A percentile compares a stretch with the other conserved stretches of the same genome.
These are phyloP conservation scores for Russula lepida DNA, from an alignment of 768 basidiomycete species.

Conservation along the genomic window DNA sequence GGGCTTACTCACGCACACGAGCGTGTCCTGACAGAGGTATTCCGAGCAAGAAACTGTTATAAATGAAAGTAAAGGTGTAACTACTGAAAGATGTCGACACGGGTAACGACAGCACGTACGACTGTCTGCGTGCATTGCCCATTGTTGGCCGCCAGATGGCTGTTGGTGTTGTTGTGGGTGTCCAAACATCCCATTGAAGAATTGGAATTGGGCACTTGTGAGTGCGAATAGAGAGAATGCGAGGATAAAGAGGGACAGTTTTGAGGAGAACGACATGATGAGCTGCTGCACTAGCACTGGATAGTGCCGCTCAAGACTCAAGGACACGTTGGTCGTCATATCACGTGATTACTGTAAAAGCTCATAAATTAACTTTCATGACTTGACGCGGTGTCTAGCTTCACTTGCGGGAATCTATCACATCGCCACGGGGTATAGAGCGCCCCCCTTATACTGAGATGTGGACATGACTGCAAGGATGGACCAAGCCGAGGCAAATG, in stretches of 20 bases:
- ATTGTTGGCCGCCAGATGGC: conserved; percentile 17
- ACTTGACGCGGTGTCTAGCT: too few relatives aligned
- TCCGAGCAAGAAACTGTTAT: conserved; percentile 58
- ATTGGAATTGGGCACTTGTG: conserved; percentile 20
- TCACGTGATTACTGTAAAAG: too few relatives aligned
- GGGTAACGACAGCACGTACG: conserved; percentile 2
- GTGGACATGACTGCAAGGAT: too few relatives aligned
- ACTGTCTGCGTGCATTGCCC: conserved; percentile 19
- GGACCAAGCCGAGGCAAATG: too few relatives aligned
- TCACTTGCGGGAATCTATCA: not conserved
- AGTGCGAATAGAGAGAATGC: conserved; percentile 1
- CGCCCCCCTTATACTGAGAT: too few relatives aligned
- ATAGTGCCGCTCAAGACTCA: too few relatives aligned
- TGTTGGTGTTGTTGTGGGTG: conserved; percentile 19
- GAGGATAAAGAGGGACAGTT: conserved; percentile 1
- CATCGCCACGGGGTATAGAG: not conserved
- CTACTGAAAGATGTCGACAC: not conserved
- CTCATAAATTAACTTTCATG: too few relatives aligned
- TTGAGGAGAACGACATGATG: not conserved
- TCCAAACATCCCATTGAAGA: conserved; percentile 21
- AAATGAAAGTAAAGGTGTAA: not conserved
- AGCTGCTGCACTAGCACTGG: not conserved
- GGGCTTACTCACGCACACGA: conserved; percentile 56
- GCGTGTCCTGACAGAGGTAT: conserved; percentile 69
- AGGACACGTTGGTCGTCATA: too few relatives aligned